phyloP scores from a whole-genome alignment of 306 rosid genomes.

The Malus fusca region DNA sequence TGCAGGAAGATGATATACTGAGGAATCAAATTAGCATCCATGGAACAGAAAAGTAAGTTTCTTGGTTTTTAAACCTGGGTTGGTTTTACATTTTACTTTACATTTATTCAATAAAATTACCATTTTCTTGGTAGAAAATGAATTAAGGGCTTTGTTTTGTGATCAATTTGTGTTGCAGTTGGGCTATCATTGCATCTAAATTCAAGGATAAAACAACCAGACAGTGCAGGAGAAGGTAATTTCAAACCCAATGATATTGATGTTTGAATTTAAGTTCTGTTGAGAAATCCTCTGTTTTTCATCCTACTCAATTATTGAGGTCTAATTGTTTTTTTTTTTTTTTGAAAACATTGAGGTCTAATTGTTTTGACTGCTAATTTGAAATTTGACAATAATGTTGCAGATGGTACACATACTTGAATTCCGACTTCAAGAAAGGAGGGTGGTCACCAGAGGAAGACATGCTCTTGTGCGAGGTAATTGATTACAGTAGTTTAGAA shows the following conservation, averaged over 20 bases:
- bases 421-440: conserved; percentile 98
- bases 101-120: conserved; percentile 3
- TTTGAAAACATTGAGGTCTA: conserved; percentile 4
- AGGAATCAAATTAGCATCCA: conserved; percentile 70
- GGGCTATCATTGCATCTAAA: conserved; percentile 96
- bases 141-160: conserved; percentile 12
- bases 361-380: conserved; percentile 10
- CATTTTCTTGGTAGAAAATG: conserved; percentile 6
- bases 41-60: conserved; percentile 87
- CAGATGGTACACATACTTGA: conserved; percentile 99
- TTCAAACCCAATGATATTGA: conserved; percentile 21
- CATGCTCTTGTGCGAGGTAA: conserved; percentile 91
- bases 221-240: conserved; percentile 96
- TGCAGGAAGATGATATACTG: conserved; percentile 96
- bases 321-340: neutral
- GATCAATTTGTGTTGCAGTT: conserved; percentile 38
- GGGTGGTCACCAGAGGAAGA: conserved; percentile 99
- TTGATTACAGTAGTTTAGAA: neutral
- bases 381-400: conserved; percentile 15
- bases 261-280: conserved; percentile 12
- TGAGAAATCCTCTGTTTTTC: conserved; percentile 1
- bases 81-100: neutral
- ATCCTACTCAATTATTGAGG: neutral
- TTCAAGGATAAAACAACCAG: conserved; percentile 97
- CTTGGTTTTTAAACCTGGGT: neutral